Evolutionary conservation across 768 basidiomycete species (phyloP).

Genomic region (Boletus sensibilis): DNA sequence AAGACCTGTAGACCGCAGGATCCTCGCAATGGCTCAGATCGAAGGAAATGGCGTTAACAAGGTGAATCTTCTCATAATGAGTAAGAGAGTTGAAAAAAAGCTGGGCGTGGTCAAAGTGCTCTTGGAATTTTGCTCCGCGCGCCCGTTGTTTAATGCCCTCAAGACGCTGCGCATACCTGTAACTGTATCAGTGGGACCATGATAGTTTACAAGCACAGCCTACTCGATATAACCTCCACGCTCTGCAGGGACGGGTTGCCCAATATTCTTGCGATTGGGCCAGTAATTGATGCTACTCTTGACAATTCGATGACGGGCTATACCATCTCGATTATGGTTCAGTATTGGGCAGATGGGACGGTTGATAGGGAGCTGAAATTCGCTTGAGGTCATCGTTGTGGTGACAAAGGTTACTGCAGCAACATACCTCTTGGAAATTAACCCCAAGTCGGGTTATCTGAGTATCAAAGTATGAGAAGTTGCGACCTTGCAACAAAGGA

Average conservation of each 20-base stretch:
- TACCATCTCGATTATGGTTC: conserved; percentile 66
- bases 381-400: background rate
- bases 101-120: conserved; percentile 71
- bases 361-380: conserved; percentile 72
- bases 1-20: conserved; percentile 61
- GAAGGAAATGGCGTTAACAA: conserved; percentile 70
- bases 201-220: conserved; percentile 12
- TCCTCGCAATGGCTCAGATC: conserved; percentile 86
- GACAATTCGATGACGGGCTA: conserved; percentile 53
- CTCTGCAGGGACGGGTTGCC: conserved; percentile 44
- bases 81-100: conserved; percentile 84
- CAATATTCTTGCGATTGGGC: conserved; percentile 67
- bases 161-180: conserved; percentile 49
- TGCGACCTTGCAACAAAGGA: conserved; percentile 79
- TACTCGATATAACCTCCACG: conserved; percentile 63
- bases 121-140: conserved; percentile 72
- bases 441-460: conserved; percentile 77
- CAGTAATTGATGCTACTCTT: conserved; percentile 71
- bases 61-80: conserved; percentile 66
- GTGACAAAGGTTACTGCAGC: background rate
- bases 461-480: conserved; percentile 87
- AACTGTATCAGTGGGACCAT: conserved; percentile 8
- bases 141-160: conserved; percentile 57
- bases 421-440: conserved; percentile 67
- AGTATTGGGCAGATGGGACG: conserved; percentile 73